Evolutionary conservation across 306 rosid species (phyloP), one percentile per base, ranked within the genome.

Genomic region (Pachyrhizus erosus): DNA sequence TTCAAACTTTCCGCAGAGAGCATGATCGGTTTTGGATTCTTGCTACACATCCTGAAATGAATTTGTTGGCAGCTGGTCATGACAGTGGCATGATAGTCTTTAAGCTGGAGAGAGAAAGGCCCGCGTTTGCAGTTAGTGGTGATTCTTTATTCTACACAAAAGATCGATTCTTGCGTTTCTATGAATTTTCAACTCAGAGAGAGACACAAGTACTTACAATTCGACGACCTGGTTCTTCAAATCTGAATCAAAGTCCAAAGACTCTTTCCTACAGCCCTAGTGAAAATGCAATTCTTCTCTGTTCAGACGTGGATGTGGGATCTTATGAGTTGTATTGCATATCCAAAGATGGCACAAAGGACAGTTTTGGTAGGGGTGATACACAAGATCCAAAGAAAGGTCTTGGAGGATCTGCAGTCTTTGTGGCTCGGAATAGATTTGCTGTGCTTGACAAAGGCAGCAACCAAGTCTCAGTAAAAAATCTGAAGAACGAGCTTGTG

Each of bases 1-100:
- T 95, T 39, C 98, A 95, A 89, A 95, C 98, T 39, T 95, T 95
- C 80, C 97, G 98, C 60, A 85, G 98, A 34, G 98, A 95, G 82
- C 98, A 95, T 64, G 98, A 95, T 80, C 92, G 98, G 49, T 95
- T 95, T 81, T 95, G 98, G 98, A 95, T 95, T 88, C 98, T 95
- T 78, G 86, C 97, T 33, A 87, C 97, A 70, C 98, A 95, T 79
- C 98, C 98, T 61, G 97, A 95, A 88, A 93, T 95, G 97, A 94
- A 94, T 88, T 87, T 94, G 74, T 86, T 94, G 89, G 98, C 98
- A 24, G 98, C 98, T 29, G 98, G 97, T 73, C 98, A 95, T 86
- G 98, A 95, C 80, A 95, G 97, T 79, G 98, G 98, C 66, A 89
- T 95, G 98, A 90, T 95, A 48, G 98, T 95, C 58, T 95, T 95